Base-by-base conservation (phyloP, 441 rosid species). In the Omphalea diandra region DNA sequence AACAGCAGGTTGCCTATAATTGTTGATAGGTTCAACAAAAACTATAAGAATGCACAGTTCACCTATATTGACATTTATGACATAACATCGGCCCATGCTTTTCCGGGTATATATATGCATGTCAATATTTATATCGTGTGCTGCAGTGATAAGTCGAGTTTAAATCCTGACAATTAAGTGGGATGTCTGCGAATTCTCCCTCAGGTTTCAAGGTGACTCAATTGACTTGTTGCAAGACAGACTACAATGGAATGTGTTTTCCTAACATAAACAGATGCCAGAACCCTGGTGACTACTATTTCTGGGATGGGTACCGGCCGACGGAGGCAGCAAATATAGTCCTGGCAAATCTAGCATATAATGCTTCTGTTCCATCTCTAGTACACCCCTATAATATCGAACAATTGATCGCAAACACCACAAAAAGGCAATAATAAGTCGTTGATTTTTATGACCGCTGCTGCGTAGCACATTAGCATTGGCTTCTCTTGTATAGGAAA, bases 281-380 rank as follows among this genome's bases (percentile, higher is more conserved):
- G 20, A 53, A 22, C 17, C 20, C 15, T 0, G 18, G 24, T n/a
- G 70, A 52, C 0, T 53, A 67, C 46, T 67, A 52, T 18, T 67
- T 35, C 4, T 67, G 70, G 70, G 70, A 67, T 50, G 70, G 70
- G 7, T 53, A 67, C 35, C 70, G 70, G 7, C 47, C 70, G 14
- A 67, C 70, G 2, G 70, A 67, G 60, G 70, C 32, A 10, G 70
- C 70, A 35, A 66, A 66, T 26, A 3, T 20, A 5, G 14, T 24
- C 4, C 14, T 66, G 47, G 70, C 60, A 11, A 22, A 52, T 52
- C 22, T 66, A 0, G 70, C 70, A 18, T 52, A 50, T 38, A 32
- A 22, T 24, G 60, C 70, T 35, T 20, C 60, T 14, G 60, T 66
- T 66, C 70, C 70, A 50, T 22, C 31, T 22, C 46, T 12, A 22